Base-by-base conservation (phyloP, 2,329 filamentous ascomycete species). In the Botrytis medusae region DNA sequence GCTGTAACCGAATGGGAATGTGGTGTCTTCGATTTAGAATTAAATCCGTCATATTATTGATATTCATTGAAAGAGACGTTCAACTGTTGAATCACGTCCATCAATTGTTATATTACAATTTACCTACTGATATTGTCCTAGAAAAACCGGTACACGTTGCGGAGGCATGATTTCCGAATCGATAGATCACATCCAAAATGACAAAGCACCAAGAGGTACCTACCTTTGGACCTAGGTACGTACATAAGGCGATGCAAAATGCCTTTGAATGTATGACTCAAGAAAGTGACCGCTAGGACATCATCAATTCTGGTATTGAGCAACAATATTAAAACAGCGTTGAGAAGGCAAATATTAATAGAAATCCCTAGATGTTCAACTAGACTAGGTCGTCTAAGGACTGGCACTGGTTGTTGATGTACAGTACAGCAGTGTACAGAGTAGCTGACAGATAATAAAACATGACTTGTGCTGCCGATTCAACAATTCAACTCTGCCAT, bases 201-300 rank as follows among this genome's bases (percentile, higher is more conserved):
- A 40, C 37, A 51, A 51, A 67, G 46, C 63, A 40, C 32, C 63
- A 67, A 22, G 3, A 37, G 8, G 48, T 18, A 29, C 25, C n/a
- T 54, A 8, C 51, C n/a, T 54, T n/a, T 14, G 7, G 51, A 29
- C 25, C 51, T 54, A 54, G 51, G n/a, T 57, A 29, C n/a, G 51
- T 37, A 40, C 46, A 40, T 16, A 51, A 16, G 40, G 48, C 57
- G 40, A 70, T 62, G 40, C 65, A 42, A 40, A 20, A 69, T 70
- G 37, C 25, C n/a, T 40, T 57, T 65, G 69, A 5, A 32, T 22
- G 60, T 10, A 32, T n/a, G 60, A 67, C 48, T 64, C 46, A 42
- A 57, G 44, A 65, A 40, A 42, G 46, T 25, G 29, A 57, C 61
- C 59, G 69, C 59, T 72, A 67, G 60, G 69, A 48, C 61, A 57